Evolutionary conservation across 108 stramenopile genomes (phyloP), one percentile per base, ranked within the genome.

Genomic region (Epithemia pelagica): DNA sequence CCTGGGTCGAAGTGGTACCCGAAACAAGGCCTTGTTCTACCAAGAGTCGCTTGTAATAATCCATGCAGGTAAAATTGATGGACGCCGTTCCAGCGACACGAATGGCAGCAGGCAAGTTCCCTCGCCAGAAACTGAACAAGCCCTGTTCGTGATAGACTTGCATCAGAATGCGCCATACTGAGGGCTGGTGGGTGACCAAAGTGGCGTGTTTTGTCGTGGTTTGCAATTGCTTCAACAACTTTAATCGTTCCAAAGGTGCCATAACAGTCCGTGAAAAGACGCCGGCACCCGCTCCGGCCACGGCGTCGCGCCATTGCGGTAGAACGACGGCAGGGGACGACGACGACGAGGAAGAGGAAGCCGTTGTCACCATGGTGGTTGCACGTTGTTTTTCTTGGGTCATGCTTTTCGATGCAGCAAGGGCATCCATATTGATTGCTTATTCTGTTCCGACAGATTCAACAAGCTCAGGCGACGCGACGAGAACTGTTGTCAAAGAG

Each of bases 161-260:
- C 32, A 58, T 65, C 10, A 80, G 78, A 21, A 87, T 85, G 51
- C 68, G 74, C 82, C 87, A 85, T 19, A 86, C 80, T 27, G 65
- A 54, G 54, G 55, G 1, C 32, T 32, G 2, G 57, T 5, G 26
- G 10, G 15, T 15, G 15, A 46, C 37, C 10, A 46, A 5, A 15
- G 10, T 15, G 37, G 37, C 37, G 15, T 7, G 7, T 27, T 8
- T 7, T 5, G 21, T n/a, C 56, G 56, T 58, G 15, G 56, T 27
- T 53, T 86, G 88, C 54, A 89, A 77, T 73, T 98, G 97, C 71
- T 98, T 81, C 51, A 98, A 68, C 52, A 99, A 86, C 74, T 98
- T 98, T 33, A 98, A 89, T 10, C 99, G 96, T 83, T 99, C 99
- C 67, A 99, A 90, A 7, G 99, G 99, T 21, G 99, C 99, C 61